Percentiles rank a stretch among this genome's conserved stretches.
Evolutionary conservation across 2,329 filamentous ascomycete species (phyloP).

Genomic region (Hypoxylon sp.): DNA sequence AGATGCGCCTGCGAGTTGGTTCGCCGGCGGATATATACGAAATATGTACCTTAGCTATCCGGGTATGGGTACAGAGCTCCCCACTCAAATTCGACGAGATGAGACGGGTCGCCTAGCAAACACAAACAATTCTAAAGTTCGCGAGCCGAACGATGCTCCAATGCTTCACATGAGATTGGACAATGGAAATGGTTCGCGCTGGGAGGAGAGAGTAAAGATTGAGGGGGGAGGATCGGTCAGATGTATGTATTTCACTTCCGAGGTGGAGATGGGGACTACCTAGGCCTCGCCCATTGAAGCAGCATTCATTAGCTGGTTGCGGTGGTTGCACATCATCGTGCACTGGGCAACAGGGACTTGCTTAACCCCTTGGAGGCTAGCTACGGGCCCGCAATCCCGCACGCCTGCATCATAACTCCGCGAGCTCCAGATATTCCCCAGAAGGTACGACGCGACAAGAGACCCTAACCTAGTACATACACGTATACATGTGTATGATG

Average conservation of each 20-base stretch:
- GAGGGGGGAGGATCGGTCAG: constrained; percentile 18
- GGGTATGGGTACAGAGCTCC: constrained; percentile 4
- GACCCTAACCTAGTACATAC: background rate
- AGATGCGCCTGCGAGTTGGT: background rate
- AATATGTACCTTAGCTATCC: constrained; percentile 7
- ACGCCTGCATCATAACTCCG: constrained; percentile 17
- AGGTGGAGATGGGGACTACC: constrained; percentile 31
- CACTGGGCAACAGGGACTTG: constrained; percentile 32
- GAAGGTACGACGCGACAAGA: background rate
- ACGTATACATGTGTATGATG: too few relatives aligned
- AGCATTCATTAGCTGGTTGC: constrained; percentile 11
- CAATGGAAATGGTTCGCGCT: constrained; percentile 23
- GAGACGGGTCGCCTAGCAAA: constrained; percentile 9
- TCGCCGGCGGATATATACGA: background rate
- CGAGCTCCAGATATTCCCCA: constrained; percentile 35
- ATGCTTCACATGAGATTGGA: constrained; percentile 8
- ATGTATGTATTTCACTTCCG: constrained; percentile 18
- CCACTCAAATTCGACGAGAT: constrained; percentile 11
- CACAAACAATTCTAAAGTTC: constrained; percentile 12
- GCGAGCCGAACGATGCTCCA: constrained; percentile 6
- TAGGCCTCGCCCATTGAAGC: constrained; percentile 15
- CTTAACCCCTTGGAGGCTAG: constrained; percentile 19
- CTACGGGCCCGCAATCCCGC: constrained; percentile 28
- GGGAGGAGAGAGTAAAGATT: constrained; percentile 4
- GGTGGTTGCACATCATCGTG: constrained; percentile 25